These are phyloP conservation scores for Alternaria tenuissima DNA, from an alignment of 2,329 filamentous ascomycete genomes.

Conservation along the genomic window DNA sequence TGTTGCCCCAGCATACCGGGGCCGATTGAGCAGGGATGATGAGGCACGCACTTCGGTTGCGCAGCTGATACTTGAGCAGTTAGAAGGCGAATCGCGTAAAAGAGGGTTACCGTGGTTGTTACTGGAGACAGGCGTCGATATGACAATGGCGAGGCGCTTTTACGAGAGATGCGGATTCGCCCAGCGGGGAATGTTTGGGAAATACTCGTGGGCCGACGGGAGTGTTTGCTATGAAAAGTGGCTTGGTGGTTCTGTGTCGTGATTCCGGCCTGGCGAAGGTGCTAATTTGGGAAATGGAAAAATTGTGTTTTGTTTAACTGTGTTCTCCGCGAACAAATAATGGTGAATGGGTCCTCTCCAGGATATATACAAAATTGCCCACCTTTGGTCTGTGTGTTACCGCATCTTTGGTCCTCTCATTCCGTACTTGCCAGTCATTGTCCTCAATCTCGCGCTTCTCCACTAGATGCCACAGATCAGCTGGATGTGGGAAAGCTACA, in stretches of 20 bases:
- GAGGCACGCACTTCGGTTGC: neutral
- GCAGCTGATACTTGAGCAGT: neutral
- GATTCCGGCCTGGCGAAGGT: neutral
- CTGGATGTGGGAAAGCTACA: constrained; percentile 50
- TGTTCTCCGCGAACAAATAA: constrained; percentile 25
- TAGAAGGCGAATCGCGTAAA: neutral
- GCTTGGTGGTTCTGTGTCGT: neutral
- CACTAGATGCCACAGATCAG: constrained; percentile 48
- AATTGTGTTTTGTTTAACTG: constrained; percentile 1
- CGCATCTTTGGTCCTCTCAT: constrained; percentile 10
- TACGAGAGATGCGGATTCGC: neutral
- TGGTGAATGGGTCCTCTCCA: constrained; percentile 47
- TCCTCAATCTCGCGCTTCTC: constrained; percentile 45
- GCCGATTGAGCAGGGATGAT: neutral
- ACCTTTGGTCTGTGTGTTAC: constrained; percentile 48
- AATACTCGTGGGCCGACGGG: neutral
- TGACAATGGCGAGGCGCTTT: neutral
- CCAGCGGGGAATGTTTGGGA: neutral
- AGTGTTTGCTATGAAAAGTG: constrained; percentile 1
- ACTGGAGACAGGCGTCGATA: neutral
- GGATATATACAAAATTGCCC: constrained; percentile 51
- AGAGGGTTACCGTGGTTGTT: neutral
- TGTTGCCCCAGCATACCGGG: neutral
- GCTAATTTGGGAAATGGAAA: neutral
- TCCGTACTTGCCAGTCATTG: constrained; percentile 25